phyloP scores from a whole-genome alignment of 352 stramenopile genomes.

The Globisporangium apiculatum region DNA sequence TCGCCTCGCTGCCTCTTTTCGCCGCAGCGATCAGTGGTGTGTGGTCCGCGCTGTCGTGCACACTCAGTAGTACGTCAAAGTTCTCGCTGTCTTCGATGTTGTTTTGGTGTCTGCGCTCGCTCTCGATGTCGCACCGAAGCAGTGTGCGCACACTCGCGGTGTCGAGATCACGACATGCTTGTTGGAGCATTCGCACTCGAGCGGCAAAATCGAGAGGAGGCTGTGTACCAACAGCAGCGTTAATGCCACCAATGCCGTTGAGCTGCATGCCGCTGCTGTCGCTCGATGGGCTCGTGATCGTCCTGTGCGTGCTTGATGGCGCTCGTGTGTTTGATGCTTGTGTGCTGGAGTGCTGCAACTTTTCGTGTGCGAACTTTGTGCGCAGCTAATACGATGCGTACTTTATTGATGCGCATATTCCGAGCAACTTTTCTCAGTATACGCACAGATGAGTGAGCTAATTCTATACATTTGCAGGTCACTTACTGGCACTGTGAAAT shows the following conservation, averaged over 20 bases:
- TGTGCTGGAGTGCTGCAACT: not conserved
- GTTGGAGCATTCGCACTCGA: not conserved
- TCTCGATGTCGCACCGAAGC: not conserved
- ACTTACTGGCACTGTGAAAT: too few species aligned
- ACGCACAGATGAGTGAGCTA: too few species aligned
- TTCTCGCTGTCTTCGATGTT: not conserved
- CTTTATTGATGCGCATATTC: too few species aligned
- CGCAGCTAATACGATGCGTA: too few species aligned
- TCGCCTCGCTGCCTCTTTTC: not conserved
- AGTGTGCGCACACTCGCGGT: not conserved
- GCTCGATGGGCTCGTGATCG: too few species aligned
- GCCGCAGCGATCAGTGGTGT: not conserved
- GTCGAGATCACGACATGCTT: not conserved
- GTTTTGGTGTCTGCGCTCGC: not conserved
- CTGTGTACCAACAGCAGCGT: not conserved
- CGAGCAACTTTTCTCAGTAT: too few species aligned
- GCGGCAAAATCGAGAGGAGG: not conserved
- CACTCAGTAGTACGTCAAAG: not conserved
- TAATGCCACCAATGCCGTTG: not conserved
- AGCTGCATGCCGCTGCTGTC: too few species aligned
- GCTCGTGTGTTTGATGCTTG: not conserved
- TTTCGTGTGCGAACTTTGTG: not conserved
- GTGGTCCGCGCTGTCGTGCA: not conserved
- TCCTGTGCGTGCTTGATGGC: not conserved
- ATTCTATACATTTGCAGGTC: too few species aligned